Evolutionary conservation across 352 stramenopile genomes (phyloP), one percentile per base, ranked within the genome.

Genomic region (Globisporangium recalcitrans): DNA sequence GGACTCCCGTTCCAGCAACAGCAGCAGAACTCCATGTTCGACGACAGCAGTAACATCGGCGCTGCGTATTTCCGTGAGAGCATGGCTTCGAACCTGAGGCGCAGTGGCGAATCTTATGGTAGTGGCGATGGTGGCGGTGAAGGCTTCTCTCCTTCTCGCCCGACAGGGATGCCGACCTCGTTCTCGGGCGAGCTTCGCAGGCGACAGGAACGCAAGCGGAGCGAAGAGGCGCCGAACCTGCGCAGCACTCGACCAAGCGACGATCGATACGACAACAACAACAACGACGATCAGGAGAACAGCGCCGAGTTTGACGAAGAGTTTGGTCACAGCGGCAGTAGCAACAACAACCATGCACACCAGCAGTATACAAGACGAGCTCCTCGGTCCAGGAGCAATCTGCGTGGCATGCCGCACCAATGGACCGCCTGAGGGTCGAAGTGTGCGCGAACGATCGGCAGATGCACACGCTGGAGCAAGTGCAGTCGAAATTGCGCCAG

Each of bases 391-490:
- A 44, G 36, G 5, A 14, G 32, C 3, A 26, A 16, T 36, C 10
- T 21, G 5, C 54, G 36, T 14, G 24, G 67, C 49, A 29, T 65
- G 48, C 22, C 63, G 47, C 70, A 71, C 52, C 76, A 87, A 67
- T 89, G 0, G 83, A 93, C 55, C 75, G 80, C 0, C 57, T 93
- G 31, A 75, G 81, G 2, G 68, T 91, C 1, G 83, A 93, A 65
- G 72, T 90, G 36, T 88, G 74, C 42, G 81, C 82, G 1, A 78
- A 78, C 21, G 84, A 93, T 53, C 77, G 83, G 13, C 82, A 92
- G 57, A 63, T 94, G 3, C 85, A 92, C 47, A 87, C 82, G 5
- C 51, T 94, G 4, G 82, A 92, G 62, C 83, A 91, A 42, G 77
- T 83, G 8, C 85, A 95, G 40, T 65, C 76, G 8, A 91, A 95